These are phyloP conservation scores for Aspergillus egyptiacus DNA, from an alignment of 495 filamentous ascomycete species.

Conservation along the genomic window DNA sequence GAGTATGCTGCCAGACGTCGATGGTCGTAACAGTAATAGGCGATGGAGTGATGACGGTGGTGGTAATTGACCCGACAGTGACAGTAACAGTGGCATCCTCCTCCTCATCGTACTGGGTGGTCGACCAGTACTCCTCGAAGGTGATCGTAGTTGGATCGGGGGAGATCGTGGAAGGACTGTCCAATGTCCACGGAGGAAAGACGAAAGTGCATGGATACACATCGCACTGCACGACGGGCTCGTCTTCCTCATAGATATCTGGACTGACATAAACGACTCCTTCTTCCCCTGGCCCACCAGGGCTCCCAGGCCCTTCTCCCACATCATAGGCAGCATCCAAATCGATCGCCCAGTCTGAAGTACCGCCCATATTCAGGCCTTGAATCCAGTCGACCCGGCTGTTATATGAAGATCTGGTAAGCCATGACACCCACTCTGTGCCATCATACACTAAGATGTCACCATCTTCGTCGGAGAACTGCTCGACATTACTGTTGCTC, in stretches of 20 bases:
- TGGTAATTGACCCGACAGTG: neutral
- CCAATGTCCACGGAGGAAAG: neutral
- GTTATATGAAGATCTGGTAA: conserved; percentile 31
- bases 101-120: neutral
- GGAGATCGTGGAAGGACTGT: neutral
- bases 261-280: neutral
- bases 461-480: conserved; percentile 15
- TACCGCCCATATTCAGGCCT: conserved; percentile 25
- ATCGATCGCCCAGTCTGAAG: conserved; percentile 37
- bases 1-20: neutral
- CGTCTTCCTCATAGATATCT: neutral
- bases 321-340: conserved; percentile 12
- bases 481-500: neutral
- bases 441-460: conserved; percentile 37
- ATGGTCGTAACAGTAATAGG: neutral
- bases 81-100: neutral
- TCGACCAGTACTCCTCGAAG: neutral
- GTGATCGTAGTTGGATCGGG: neutral
- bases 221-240: neutral
- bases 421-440: conserved; percentile 30
- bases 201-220: neutral
- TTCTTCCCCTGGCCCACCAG: neutral
- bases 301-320: neutral
- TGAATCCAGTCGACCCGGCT: conserved; percentile 13
- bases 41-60: neutral